Evolutionary conservation across 208 protist species (phyloP).

Genomic region (Porcisia hertigi): DNA sequence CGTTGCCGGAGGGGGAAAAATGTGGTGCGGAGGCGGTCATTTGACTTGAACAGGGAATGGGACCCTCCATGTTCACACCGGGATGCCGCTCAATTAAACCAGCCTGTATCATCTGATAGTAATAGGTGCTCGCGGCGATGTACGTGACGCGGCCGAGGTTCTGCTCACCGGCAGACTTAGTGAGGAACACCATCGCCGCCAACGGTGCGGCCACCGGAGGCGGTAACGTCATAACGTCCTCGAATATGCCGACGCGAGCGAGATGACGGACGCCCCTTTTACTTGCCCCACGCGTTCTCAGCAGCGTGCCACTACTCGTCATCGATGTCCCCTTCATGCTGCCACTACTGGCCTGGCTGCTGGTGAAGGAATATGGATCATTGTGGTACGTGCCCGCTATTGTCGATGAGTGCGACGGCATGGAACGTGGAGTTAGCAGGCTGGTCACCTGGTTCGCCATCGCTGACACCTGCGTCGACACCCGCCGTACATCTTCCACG

Average conservation of each 20-base stretch:
- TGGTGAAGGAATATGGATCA: conserved; percentile 40
- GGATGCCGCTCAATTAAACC: conserved; percentile 53
- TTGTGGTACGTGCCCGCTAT: conserved; percentile 33
- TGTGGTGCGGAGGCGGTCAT: not conserved
- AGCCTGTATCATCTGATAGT: conserved; percentile 74
- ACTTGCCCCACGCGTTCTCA: conserved; percentile 18
- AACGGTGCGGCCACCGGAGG: conserved; percentile 75
- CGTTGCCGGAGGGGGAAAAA: not conserved
- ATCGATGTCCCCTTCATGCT: conserved; percentile 8
- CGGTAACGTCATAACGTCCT: conserved; percentile 45
- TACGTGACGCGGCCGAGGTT: conserved; percentile 79
- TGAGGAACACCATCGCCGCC: conserved; percentile 82
- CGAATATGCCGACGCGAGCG: conserved; percentile 4
- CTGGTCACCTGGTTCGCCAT: conserved; percentile 18
- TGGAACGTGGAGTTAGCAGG: conserved; percentile 24
- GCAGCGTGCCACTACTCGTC: conserved; percentile 21
- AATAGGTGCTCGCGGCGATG: conserved; percentile 83
- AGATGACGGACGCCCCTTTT: conserved; percentile 16
- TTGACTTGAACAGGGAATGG: conserved; percentile 8
- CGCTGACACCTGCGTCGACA: conserved; percentile 14
- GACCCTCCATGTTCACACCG: conserved; percentile 20
- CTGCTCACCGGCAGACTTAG: conserved; percentile 86
- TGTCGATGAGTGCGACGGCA: conserved; percentile 4
- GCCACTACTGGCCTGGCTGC: conserved; percentile 26
- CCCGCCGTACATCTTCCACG: conserved; percentile 32